Evolutionary conservation across 179 eudicot genomes (phyloP).

Genomic region (Drosera spatulata): DNA sequence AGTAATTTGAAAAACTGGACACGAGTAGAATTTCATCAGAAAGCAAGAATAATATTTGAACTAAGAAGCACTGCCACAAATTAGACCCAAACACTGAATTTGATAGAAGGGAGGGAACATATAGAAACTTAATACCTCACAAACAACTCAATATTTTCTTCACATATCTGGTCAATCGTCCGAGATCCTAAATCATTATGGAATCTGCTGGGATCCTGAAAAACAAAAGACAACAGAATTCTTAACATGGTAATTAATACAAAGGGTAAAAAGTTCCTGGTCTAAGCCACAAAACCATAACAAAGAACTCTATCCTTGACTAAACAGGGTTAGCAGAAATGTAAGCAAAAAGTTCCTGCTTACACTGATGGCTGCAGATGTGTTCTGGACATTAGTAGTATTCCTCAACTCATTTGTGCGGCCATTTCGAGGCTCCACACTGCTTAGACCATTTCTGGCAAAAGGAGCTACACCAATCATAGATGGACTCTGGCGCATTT

Average conservation of each 20-base stretch:
- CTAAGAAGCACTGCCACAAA: too few species aligned
- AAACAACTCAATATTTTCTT: conserved; percentile 75
- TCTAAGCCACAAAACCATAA: not conserved
- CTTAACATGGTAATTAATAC: not conserved
- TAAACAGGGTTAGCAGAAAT: conserved; percentile 21
- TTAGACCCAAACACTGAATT: too few species aligned
- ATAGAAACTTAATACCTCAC: conserved; percentile 30
- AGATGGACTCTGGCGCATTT: conserved; percentile 4
- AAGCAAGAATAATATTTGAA: too few species aligned
- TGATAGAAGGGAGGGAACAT: not conserved
- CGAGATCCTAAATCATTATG: conserved; percentile 22
- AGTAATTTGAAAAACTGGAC: too few species aligned
- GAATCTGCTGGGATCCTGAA: conserved; percentile 31
- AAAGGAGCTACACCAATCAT: conserved; percentile 17
- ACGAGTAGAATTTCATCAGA: too few species aligned
- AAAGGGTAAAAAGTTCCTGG: not conserved
- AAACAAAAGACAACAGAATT: not conserved
- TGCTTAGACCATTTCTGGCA: conserved; percentile 13
- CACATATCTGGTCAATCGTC: conserved; percentile 54
- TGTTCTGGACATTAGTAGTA: conserved; percentile 21
- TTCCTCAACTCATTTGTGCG: conserved; percentile 10
- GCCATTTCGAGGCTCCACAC: conserved; percentile 10
- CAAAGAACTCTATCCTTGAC: not conserved
- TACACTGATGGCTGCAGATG: conserved; percentile 31
- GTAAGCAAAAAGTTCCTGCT: conserved; percentile 11